phyloP scores from a whole-genome alignment of 2,329 filamentous ascomycete genomes.

The Aspergillus quadricinctus region DNA sequence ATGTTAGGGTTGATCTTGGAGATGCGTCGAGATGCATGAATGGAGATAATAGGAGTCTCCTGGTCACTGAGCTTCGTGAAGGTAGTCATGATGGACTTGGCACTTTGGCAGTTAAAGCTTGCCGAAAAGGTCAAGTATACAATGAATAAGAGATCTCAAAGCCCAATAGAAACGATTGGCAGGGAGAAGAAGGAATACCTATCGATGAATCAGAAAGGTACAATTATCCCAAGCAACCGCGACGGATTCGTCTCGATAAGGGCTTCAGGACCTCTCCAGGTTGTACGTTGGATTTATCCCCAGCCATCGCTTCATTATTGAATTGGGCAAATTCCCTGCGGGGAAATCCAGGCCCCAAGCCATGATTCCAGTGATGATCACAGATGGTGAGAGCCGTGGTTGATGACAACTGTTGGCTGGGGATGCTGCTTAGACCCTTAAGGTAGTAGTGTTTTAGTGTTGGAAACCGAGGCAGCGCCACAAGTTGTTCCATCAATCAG shows the following conservation, averaged over 20 bases:
- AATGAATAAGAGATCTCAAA: conserved; percentile 3
- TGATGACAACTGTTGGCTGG: neutral
- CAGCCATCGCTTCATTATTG: conserved; percentile 7
- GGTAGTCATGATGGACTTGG: conserved; percentile 56
- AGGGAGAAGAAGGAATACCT: neutral
- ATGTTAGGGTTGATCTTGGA: conserved; percentile 75
- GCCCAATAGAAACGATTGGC: neutral
- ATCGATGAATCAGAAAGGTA: neutral
- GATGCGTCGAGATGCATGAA: conserved; percentile 62
- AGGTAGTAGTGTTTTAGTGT: conserved; percentile 8
- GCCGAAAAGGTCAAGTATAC: neutral
- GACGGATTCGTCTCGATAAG: conserved; percentile 11
- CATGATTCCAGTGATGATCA: conserved; percentile 1
- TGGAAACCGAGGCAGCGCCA: conserved; percentile 11
- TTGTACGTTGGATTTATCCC: conserved; percentile 9
- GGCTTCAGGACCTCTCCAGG: conserved; percentile 13
- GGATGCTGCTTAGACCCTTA: neutral
- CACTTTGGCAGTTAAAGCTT: neutral
- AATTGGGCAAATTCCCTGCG: conserved; percentile 32
- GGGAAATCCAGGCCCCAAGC: conserved; percentile 13
- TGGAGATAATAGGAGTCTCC: conserved; percentile 59
- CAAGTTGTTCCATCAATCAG: conserved; percentile 23
- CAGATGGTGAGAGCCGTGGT: neutral
- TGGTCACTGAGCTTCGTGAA: conserved; percentile 64
- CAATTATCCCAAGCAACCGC: conserved; percentile 1